Evolutionary conservation across 176 grass and related monocot genomes (phyloP), one percentile per base, ranked within the genome.

Genomic region (Saccharum officinarum): DNA sequence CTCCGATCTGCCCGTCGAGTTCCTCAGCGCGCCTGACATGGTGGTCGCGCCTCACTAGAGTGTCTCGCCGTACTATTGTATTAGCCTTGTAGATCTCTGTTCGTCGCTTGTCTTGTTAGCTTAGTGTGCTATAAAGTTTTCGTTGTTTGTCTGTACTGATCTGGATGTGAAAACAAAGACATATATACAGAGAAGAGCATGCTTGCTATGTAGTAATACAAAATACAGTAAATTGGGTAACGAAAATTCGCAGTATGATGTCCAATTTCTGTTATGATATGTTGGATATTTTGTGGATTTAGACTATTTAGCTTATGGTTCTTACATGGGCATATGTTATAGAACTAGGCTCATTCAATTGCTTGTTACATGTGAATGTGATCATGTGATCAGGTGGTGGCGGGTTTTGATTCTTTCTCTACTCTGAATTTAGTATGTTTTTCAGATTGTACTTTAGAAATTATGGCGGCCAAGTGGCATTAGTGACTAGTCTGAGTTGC

Each of bases 21-120:
- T 95, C 74, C 49, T 92, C 40, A 91, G 49, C 65, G 69, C 59
- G 68, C 78, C 65, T 55, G 90, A 90, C 57, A 78, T 85, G 92
- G 88, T 92, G 33, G 85, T 94, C 71, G 92, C 87, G 47, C 90
- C 92, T 5, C 92, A 94, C 80, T 94, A 88, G 86, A 59, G 6
- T 28, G 60, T 8, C 75, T 55, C 13, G 13, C 49, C 14, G 18
- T 39, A 12, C n/a, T 76, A 69, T 25, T 80, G 89, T 87, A 69
- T 3, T 74, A 69, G 47, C 31, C 39, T 69, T 87, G 89, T 91
- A 87, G 81, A 91, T 87, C 67, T 33, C 2, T 36, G 2, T 42
- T 41, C 13, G 30, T 6, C 25, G 10, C 14, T 44, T 80, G 17
- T 41, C 69, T 50, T 18, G 10, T 6, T 86, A 73, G 84, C 5